Evolutionary conservation across 352 stramenopile genomes (phyloP), one percentile per base, ranked within the genome.

Genomic region (Phytophthora melonis): DNA sequence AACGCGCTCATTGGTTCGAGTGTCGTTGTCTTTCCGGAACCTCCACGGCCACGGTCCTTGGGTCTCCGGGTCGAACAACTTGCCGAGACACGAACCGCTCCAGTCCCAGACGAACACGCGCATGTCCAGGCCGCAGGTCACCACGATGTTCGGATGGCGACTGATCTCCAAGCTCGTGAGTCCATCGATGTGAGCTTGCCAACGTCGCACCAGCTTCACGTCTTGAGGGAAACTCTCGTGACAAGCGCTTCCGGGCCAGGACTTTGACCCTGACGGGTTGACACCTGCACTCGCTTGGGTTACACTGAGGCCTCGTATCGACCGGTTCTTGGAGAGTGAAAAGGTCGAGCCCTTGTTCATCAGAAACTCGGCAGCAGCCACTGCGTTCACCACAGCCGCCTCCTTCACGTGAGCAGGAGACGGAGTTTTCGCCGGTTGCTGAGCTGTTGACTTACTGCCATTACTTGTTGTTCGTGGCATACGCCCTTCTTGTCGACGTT

Each of bases 101-200:
- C 87, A 94, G 47, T 84, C 81, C 87, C 85, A 94, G 5, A 94
- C 74, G 58, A 85, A 92, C 4, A 94, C 83, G 3, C 76, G 72
- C 77, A 89, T 91, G 58, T 94, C 87, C 49, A 92, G 60, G 6
- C 74, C 75, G 61, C 85, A 92, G 0, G 85, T 93, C 8, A 92
- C 62, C 1, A 93, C 19, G 41, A 94, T 83, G 34, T 92, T 84
- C 1, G 87, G 87, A 32, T 91, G 75, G 16, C 76, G 82, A 57
- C 74, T 84, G 4, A 93, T 72, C 54, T 91, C 86, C 11, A 91
- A 53, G 54, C 80, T 91, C 18, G 82, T 91, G 39, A 91, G 63
- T 5, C 69, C 79, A 41, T 91, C 86, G 0, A 32, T 16, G 47
- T 93, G 86, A 6, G 86, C 86, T 18, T 83, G 49, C 86, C 86